A percentile compares a stretch with the other conserved stretches of the same genome.
These are phyloP conservation scores for Acrocalymma vagum DNA, from an alignment of 2,329 filamentous ascomycete species.

Conservation along the genomic window DNA sequence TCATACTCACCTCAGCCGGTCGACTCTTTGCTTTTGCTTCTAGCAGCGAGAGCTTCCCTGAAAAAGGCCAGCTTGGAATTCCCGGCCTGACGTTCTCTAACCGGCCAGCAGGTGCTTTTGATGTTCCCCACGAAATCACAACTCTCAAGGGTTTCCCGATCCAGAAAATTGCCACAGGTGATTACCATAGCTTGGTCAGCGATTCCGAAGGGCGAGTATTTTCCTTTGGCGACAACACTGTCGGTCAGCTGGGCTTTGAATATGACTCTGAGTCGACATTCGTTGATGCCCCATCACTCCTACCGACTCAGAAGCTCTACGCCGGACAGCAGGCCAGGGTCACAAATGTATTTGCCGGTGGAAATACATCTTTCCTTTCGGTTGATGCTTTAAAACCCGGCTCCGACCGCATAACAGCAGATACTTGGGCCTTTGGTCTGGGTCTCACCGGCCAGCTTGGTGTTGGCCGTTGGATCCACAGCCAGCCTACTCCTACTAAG, in stretches of 20 bases:
- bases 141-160: conserved; percentile 76
- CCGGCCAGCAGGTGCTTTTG: conserved; percentile 78
- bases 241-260: conserved; percentile 90
- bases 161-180: conserved; percentile 79
- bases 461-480: conserved; percentile 88
- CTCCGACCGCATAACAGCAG: conserved; percentile 69
- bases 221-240: conserved; percentile 88
- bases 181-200: conserved; percentile 83
- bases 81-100: conserved; percentile 83
- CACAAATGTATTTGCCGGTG: conserved; percentile 84
- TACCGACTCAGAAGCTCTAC: conserved; percentile 79
- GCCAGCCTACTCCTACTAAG: conserved; percentile 79
- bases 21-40: conserved; percentile 90
- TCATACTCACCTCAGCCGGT: conserved; percentile 84
- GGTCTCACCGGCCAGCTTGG: conserved; percentile 86
- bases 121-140: conserved; percentile 81
- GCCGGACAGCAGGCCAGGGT: conserved; percentile 71
- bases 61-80: conserved; percentile 85
- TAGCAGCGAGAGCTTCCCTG: conserved; percentile 79
- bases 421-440: conserved; percentile 87
- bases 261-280: conserved; percentile 68
- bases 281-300: conserved; percentile 73
- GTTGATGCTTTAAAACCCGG: conserved; percentile 76
- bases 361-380: conserved; percentile 85
- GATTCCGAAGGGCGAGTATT: conserved; percentile 82